Conservation (phyloP, 345 rosid genomes). For the Arabidopsis arenosa region DNA sequence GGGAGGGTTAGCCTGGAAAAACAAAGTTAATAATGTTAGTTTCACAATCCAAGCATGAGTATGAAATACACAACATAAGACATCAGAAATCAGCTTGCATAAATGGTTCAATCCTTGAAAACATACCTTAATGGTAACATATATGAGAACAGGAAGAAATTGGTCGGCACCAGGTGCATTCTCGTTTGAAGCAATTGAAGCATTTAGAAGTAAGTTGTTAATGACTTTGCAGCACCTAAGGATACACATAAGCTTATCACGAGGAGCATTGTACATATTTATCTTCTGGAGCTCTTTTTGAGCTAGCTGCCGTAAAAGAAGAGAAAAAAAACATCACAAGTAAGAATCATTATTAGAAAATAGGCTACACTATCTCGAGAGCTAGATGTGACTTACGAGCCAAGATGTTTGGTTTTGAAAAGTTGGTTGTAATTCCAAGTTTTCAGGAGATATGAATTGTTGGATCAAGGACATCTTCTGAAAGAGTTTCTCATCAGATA, state of each 20-base stretch:
- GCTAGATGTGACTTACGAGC: slow-evolving; percentile 61
- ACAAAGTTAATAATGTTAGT: background rate
- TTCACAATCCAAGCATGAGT: slow-evolving; percentile 3
- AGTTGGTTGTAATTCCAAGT: slow-evolving; percentile 75
- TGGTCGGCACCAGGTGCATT: slow-evolving; percentile 95
- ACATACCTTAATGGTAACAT: slow-evolving; percentile 78
- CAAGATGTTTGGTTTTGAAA: slow-evolving; percentile 90
- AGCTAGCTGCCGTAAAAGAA: slow-evolving; percentile 65
- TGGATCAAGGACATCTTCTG: slow-evolving; percentile 83
- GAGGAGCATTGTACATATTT: slow-evolving; percentile 90
- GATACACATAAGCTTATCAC: slow-evolving; percentile 91
- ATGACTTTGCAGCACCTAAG: slow-evolving; percentile 93
- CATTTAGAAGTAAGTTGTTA: slow-evolving; percentile 73
- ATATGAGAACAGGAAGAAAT: slow-evolving; percentile 89
- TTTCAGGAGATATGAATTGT: slow-evolving; percentile 79
- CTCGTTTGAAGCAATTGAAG: slow-evolving; percentile 74
- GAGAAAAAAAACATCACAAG: slow-evolving; percentile 21
- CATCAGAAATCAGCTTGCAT: slow-evolving; percentile 17
- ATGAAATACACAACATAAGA: slow-evolving; percentile 13
- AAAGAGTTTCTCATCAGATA: slow-evolving; percentile 70
- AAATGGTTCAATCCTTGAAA: background rate
- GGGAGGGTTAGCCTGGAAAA: slow-evolving; percentile 84
- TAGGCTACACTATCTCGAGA: background rate
- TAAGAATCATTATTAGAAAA: background rate
- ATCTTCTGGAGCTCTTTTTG: slow-evolving; percentile 93